Evolutionary conservation across 768 basidiomycete species (phyloP).

Genomic region (Pluteus cervinus): DNA sequence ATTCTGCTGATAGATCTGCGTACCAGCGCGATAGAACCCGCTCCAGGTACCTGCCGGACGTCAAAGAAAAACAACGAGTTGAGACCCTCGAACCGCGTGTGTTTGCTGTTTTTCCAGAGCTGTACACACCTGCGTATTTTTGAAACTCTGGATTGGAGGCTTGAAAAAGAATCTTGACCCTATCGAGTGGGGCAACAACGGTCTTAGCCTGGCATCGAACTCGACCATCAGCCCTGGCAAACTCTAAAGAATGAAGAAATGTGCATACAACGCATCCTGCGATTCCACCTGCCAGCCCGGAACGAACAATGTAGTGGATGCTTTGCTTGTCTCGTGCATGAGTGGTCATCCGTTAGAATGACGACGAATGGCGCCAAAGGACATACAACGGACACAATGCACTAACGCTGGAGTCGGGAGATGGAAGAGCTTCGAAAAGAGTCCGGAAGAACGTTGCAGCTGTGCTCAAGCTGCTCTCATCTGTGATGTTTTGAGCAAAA

Average conservation of each 20-base stretch:
- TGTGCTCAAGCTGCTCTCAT: too few relatives aligned
- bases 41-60: constrained; percentile 70
- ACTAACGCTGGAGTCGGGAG: too few relatives aligned
- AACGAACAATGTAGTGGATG: constrained; percentile 62
- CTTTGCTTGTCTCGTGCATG: constrained; percentile 54
- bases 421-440: too few relatives aligned
- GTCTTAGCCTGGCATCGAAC: constrained; percentile 73
- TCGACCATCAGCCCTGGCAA: constrained; percentile 9
- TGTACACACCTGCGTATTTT: constrained; percentile 80
- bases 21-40: constrained; percentile 75
- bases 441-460: too few relatives aligned
- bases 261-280: constrained; percentile 86
- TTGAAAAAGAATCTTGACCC: constrained; percentile 98
- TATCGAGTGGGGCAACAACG: constrained; percentile 90
- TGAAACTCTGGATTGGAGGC: constrained; percentile 92
- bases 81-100: too few relatives aligned
- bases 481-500: too few relatives aligned
- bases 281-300: constrained; percentile 87
- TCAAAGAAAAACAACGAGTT: background rate
- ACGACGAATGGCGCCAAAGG: too few relatives aligned
- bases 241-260: constrained; percentile 6
- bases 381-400: too few relatives aligned
- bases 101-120: too few relatives aligned
- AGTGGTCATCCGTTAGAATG: too few relatives aligned
- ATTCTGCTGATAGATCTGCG: constrained; percentile 57